phyloP scores from a whole-genome alignment of 352 stramenopile genomes.

The Pythium brachiatum region DNA sequence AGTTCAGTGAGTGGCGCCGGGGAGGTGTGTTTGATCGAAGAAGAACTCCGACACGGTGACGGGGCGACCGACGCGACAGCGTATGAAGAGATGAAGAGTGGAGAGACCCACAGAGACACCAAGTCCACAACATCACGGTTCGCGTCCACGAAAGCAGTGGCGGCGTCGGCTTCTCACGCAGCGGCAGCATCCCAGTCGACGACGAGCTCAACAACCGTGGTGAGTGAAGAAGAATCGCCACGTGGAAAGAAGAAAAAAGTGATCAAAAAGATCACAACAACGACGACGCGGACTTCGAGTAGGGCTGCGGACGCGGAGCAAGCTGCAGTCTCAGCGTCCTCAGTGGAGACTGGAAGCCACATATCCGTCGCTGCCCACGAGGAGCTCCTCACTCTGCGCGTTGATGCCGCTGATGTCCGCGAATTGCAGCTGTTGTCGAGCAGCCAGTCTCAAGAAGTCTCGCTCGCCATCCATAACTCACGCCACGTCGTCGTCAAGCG shows the following conservation, averaged over 20 bases:
- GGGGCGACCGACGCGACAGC: constrained; percentile 14
- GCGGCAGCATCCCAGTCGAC: neutral
- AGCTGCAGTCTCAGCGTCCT: neutral
- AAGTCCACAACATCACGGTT: neutral
- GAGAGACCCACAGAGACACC: neutral
- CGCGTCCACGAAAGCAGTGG: neutral
- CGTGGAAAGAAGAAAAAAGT: constrained; percentile 6
- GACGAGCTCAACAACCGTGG: neutral
- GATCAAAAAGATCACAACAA: constrained; percentile 11
- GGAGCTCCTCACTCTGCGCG: constrained; percentile 41
- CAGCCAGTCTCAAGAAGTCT: constrained; percentile 26
- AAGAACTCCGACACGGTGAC: constrained; percentile 4
- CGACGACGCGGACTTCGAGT: neutral
- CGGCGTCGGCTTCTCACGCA: neutral
- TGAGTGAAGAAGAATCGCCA: neutral
- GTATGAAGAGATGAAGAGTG: constrained; percentile 14
- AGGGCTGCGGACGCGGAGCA: neutral
- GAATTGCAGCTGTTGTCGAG: constrained; percentile 16
- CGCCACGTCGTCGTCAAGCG: constrained; percentile 28
- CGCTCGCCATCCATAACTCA: constrained; percentile 21
- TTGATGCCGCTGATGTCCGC: constrained; percentile 33
- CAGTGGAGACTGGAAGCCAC: neutral
- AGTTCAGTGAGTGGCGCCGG: neutral
- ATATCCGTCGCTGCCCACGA: constrained; percentile 51
- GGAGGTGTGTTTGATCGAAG: constrained; percentile 3